Conservation (phyloP, 1,284 basidiomycete species). For the Volvariella surrecta region DNA sequence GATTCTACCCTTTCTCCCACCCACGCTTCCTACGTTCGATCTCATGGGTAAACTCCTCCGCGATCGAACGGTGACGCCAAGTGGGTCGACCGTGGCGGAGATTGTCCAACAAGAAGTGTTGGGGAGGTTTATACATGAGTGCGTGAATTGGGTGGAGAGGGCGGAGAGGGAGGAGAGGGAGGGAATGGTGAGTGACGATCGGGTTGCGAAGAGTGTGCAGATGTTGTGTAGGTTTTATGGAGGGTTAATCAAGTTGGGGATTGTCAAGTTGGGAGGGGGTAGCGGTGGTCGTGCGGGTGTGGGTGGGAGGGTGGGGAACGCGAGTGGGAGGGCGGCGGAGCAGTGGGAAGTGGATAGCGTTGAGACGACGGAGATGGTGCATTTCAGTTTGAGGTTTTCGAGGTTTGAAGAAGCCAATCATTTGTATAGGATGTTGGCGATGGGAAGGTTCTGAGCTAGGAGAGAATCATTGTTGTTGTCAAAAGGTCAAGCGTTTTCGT, state of each 20-base stretch:
- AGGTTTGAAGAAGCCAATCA: conserved; percentile 66
- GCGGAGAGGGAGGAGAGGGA: conserved; percentile 58
- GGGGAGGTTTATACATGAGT: conserved; percentile 58
- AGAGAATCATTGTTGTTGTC: too few relatives aligned
- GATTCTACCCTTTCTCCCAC: conserved; percentile 49
- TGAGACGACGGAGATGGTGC: conserved; percentile 64
- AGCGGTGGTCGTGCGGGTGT: neutral
- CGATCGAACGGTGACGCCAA: conserved; percentile 40
- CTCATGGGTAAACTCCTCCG: conserved; percentile 56
- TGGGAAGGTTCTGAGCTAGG: conserved; percentile 22
- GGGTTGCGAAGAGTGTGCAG: conserved; percentile 58
- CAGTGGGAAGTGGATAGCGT: conserved; percentile 60
- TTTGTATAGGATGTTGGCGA: conserved; percentile 53
- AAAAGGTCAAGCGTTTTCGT: too few relatives aligned
- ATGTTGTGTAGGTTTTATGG: conserved; percentile 70
- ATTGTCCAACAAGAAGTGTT: conserved; percentile 54
- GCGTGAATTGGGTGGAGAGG: conserved; percentile 57
- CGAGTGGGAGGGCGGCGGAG: conserved; percentile 54
- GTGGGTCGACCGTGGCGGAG: conserved; percentile 49
- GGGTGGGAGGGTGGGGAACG: conserved; percentile 24
- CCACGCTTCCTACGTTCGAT: conserved; percentile 65
- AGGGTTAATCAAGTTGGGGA: neutral
- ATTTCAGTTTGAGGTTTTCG: conserved; percentile 62
- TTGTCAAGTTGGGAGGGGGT: neutral
- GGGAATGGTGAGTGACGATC: conserved; percentile 58